phyloP scores from a whole-genome alignment of 495 filamentous ascomycete genomes.

The Neurospora sp. region DNA sequence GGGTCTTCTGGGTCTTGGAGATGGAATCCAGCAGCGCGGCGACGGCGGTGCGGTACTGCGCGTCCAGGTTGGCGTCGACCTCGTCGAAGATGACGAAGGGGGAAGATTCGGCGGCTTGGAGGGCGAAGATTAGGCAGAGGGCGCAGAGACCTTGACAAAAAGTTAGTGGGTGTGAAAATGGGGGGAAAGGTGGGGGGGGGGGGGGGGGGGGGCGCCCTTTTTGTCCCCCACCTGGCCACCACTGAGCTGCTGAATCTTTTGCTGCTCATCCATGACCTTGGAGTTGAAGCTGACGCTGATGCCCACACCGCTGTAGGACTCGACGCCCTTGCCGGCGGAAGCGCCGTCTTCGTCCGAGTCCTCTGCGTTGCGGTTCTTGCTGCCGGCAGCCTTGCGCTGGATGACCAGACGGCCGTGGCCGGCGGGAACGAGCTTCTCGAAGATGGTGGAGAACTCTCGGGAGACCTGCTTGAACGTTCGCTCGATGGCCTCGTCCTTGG shows the following conservation, averaged over 20 bases:
- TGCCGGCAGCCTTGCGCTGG: constrained; percentile 74
- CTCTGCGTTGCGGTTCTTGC: constrained; percentile 42
- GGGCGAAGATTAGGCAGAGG: constrained; percentile 94
- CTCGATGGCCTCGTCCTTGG: constrained; percentile 94
- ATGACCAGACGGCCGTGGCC: constrained; percentile 88
- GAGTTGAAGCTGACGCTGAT: constrained; percentile 98
- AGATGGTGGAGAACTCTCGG: constrained; percentile 81
- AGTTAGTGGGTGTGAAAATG: no score
- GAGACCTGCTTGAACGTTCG: constrained; percentile 97
- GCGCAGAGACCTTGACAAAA: constrained; percentile 66
- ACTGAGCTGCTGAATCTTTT: constrained; percentile 91
- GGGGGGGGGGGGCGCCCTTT: neutral
- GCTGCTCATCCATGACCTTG: constrained; percentile 89
- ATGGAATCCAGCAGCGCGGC: constrained; percentile 77
- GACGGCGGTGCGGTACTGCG: constrained; percentile 91
- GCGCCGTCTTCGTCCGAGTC: constrained; percentile 47
- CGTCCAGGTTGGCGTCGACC: constrained; percentile 96
- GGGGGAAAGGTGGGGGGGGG: neutral
- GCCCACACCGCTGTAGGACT: constrained; percentile 96
- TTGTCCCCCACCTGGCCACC: no score
- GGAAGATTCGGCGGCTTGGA: constrained; percentile 92
- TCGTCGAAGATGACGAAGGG: constrained; percentile 99
- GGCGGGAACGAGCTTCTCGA: constrained; percentile 89
- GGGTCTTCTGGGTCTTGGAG: constrained; percentile 46
- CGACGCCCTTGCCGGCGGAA: constrained; percentile 60